These are phyloP conservation scores for Gossypium schwendimanii DNA, from an alignment of 441 rosid genomes.

Conservation along the genomic window DNA sequence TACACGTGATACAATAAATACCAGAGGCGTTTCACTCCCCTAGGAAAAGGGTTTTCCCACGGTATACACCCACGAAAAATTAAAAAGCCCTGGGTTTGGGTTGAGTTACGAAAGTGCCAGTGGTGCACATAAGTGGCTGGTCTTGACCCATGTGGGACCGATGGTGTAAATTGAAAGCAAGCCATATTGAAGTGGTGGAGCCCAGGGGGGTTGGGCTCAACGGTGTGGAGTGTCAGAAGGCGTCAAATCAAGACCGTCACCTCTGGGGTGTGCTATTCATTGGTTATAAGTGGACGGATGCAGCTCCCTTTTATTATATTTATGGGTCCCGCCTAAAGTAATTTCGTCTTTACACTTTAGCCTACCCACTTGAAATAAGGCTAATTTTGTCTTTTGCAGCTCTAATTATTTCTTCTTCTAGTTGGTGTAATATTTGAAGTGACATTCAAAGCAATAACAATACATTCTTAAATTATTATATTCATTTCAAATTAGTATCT, in stretches of 20 bases:
- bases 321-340: not conserved
- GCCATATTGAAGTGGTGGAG: conserved; percentile 18
- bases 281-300: not conserved
- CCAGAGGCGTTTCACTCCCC: not conserved
- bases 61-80: not conserved
- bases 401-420: not conserved
- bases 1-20: not conserved
- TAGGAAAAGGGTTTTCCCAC: not conserved
- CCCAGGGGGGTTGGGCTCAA: conserved; percentile 25
- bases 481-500: no score
- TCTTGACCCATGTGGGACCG: conserved; percentile 9
- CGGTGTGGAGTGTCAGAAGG: not conserved
- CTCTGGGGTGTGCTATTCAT: not conserved
- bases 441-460: no score
- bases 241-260: not conserved
- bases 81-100: not conserved
- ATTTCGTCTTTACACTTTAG: not conserved
- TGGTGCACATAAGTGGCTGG: not conserved
- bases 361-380: conserved; percentile 1
- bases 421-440: no score
- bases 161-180: not conserved
- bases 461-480: no score
- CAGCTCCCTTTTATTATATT: not conserved
- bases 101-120: not conserved
- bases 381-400: not conserved